A percentile compares a stretch with the other conserved stretches of the same genome.
Evolutionary conservation across 2,329 filamentous ascomycete genomes (phyloP).

Genomic region (Bipolaris cookei): DNA sequence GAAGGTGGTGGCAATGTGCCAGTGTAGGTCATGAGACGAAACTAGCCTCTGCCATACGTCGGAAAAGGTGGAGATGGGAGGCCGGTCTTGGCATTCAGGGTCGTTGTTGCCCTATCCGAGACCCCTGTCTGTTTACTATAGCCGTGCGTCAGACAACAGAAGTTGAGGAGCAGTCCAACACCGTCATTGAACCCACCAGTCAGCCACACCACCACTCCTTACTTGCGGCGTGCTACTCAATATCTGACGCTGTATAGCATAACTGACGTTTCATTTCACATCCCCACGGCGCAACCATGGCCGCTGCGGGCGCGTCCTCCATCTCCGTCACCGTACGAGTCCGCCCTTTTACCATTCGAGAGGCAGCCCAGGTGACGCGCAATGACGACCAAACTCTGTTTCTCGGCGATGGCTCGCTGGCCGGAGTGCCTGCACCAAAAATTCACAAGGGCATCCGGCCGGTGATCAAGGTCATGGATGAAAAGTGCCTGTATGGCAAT

Average conservation of each 20-base stretch:
- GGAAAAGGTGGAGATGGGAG: slow-evolving; percentile 10
- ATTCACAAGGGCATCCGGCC: slow-evolving; percentile 85
- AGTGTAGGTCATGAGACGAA: not conserved
- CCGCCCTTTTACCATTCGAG: slow-evolving; percentile 77
- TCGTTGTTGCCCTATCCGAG: slow-evolving; percentile 28
- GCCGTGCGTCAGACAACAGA: slow-evolving; percentile 31
- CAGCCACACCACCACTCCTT: slow-evolving; percentile 21
- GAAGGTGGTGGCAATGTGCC: not conserved
- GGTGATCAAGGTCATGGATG: slow-evolving; percentile 95
- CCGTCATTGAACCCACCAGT: slow-evolving; percentile 33
- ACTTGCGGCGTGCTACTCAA: slow-evolving; percentile 20
- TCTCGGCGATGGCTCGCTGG: slow-evolving; percentile 94
- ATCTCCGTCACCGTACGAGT: slow-evolving; percentile 65
- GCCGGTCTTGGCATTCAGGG: slow-evolving; percentile 21
- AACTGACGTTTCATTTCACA: slow-evolving; percentile 12
- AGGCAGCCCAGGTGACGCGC: slow-evolving; percentile 86
- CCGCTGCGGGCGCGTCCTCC: slow-evolving; percentile 55
- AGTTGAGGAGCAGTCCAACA: slow-evolving; percentile 20
- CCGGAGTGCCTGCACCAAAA: slow-evolving; percentile 83
- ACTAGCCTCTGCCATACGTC: not conserved
- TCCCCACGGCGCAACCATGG: slow-evolving; percentile 38
- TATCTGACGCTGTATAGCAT: slow-evolving; percentile 23
- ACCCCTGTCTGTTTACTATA: slow-evolving; percentile 40
- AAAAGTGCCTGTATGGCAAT: slow-evolving; percentile 82
- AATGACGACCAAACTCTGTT: slow-evolving; percentile 88